A percentile compares a stretch with the other conserved stretches of the same genome.
phyloP scores from a whole-genome alignment of 1,139 yeast species.

The Zygoascus sp. region DNA sequence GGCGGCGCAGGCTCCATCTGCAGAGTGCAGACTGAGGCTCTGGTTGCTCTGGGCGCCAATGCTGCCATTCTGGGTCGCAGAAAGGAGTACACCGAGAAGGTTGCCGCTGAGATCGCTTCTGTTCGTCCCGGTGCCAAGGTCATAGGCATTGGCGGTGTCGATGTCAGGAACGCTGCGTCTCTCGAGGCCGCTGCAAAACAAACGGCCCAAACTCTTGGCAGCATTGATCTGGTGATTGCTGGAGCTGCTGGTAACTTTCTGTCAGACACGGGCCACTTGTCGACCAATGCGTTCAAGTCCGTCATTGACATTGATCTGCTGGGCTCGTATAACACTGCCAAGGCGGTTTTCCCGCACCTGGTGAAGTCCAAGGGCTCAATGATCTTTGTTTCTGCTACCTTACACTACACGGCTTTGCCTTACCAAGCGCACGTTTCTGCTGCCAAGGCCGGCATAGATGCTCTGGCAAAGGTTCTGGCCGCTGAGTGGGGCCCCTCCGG shows the following conservation, averaged over 20 bases:
- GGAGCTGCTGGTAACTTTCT: conserved; percentile 96
- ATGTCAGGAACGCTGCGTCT: conserved; percentile 65
- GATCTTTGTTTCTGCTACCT: conserved; percentile 79
- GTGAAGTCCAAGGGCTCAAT: conserved; percentile 59
- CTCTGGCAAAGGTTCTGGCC: conserved; percentile 73
- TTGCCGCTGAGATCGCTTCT: conserved; percentile 58
- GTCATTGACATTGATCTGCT: conserved; percentile 79
- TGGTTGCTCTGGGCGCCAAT: conserved; percentile 76
- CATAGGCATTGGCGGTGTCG: conserved; percentile 62
- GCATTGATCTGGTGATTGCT: conserved; percentile 78
- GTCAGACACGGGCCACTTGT: conserved; percentile 69
- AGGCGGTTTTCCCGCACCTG: conserved; percentile 69
- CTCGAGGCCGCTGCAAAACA: conserved; percentile 56
- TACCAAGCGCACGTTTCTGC: conserved; percentile 86
- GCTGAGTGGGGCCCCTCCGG: conserved; percentile 89
- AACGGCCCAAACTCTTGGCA: conserved; percentile 63
- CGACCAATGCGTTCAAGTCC: conserved; percentile 80
- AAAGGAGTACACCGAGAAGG: conserved; percentile 54
- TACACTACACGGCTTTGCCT: conserved; percentile 83
- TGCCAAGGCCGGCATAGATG: conserved; percentile 92
- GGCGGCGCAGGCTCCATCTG: conserved; percentile 97
- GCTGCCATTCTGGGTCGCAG: conserved; percentile 84
- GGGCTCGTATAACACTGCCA: conserved; percentile 83
- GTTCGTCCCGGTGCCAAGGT: conserved; percentile 61
- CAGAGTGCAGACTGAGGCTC: conserved; percentile 77